These are phyloP conservation scores for Amphicarpaea edgeworthii DNA, from an alignment of 306 rosid species.

Conservation along the genomic window DNA sequence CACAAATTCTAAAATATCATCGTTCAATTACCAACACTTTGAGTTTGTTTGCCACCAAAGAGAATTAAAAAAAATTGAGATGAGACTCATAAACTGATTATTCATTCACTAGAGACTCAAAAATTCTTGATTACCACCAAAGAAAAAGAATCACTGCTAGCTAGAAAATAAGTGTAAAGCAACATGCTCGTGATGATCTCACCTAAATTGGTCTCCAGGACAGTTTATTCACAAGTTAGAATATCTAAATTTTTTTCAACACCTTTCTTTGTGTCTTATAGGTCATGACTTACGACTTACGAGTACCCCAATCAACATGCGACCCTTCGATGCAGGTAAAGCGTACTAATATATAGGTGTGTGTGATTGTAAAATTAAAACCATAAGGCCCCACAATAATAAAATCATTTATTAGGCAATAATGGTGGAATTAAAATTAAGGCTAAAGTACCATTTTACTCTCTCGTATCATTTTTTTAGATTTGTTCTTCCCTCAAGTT, in stretches of 20 bases:
- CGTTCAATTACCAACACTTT: too few relatives aligned
- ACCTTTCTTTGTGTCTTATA: not conserved
- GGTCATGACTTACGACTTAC: not conserved
- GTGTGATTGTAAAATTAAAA: not conserved
- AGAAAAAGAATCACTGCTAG: too few relatives aligned
- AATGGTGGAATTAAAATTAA: not conserved
- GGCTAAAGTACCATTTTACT: not conserved
- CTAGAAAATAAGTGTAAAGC: not conserved
- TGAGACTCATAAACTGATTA: too few relatives aligned
- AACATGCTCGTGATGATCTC: not conserved
- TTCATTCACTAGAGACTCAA: too few relatives aligned
- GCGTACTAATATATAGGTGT: not conserved
- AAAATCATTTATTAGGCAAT: not conserved
- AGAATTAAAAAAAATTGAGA: too few relatives aligned
- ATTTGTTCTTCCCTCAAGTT: too few relatives aligned
- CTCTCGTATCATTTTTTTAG: not conserved
- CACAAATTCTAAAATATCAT: too few relatives aligned
- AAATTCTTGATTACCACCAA: too few relatives aligned
- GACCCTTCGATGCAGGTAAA: too few relatives aligned
- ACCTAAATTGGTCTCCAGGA: not conserved
- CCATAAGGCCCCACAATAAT: not conserved
- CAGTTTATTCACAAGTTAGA: slow-evolving; percentile 39
- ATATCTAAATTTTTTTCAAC: slow-evolving; percentile 12
- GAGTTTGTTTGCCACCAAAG: too few relatives aligned
- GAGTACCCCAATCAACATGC: not conserved